Base-by-base conservation (phyloP, 495 filamentous ascomycete genomes). In the Haplographium delicatum region DNA sequence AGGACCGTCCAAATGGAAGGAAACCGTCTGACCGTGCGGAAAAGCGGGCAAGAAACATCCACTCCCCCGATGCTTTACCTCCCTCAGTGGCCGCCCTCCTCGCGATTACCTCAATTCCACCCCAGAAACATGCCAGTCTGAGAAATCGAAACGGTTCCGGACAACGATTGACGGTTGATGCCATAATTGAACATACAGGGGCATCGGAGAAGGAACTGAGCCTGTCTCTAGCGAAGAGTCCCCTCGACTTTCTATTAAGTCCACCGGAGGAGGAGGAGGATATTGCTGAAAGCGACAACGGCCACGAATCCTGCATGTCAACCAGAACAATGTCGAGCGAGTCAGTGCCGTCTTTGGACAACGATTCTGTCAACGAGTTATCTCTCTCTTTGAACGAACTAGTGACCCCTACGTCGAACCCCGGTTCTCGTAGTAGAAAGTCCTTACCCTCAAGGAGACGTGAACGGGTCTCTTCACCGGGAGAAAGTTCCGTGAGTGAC, bases 291-390 rank as follows among this genome's bases (percentile, higher is more conserved):
- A 75, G 72, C 51, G 73, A 78, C 25, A 72, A 68, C 55, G 62
- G 62, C 0, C 47, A 39, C n/a, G 60, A 59, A 26, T 60, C 60
- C 8, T 23, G 57, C 18, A 52, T 70, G 31, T 83, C 78, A 1
- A 58, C 65, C 1, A 68, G 71, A 24, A 82, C 82, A 9, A 59
- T 73, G 22, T 86, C 81, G 20, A 75, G 67, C 15, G 80, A 80
- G 39, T 85, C 82, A 0, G 74, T 80, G 47, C 82, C 82, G 10
- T 84, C 82, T 0, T 63, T 86, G 25, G 78, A 75, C 13, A 69
- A 72, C 24, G 81, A 82, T 49, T 67, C 55, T 44, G 49, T 50
- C 53, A 51, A 55, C 20, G 59, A 58, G n/a, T 10, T 40, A 42
- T 60, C 58, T 39, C 65, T 53, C 37, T 63, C 58, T 43, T 43